Conservation (phyloP, 768 basidiomycete genomes). For the Mycena metata region DNA sequence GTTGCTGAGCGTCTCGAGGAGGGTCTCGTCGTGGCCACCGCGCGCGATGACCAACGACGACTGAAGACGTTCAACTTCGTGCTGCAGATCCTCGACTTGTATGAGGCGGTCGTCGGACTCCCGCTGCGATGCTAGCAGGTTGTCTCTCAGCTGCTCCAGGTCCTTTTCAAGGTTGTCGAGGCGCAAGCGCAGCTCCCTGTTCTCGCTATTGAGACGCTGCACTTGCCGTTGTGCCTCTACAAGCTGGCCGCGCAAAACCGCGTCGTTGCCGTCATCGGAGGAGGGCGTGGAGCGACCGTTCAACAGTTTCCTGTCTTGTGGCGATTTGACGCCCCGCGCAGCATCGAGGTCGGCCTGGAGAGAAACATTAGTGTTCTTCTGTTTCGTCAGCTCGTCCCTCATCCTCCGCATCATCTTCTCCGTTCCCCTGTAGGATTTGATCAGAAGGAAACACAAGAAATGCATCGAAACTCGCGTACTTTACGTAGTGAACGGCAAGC, state of each 20-base stretch:
- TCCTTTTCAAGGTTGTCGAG: slow-evolving; percentile 83
- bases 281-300: slow-evolving; percentile 87
- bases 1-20: slow-evolving; percentile 83
- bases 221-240: slow-evolving; percentile 83
- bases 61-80: slow-evolving; percentile 83
- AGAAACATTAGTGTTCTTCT: slow-evolving; percentile 83
- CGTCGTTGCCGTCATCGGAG: slow-evolving; percentile 77
- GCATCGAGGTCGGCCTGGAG: slow-evolving; percentile 90
- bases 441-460: slow-evolving; percentile 35
- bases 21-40: slow-evolving; percentile 80
- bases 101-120: slow-evolving; percentile 84
- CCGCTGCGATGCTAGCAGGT: slow-evolving; percentile 77
- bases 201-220: slow-evolving; percentile 78
- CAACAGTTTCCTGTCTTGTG: slow-evolving; percentile 55
- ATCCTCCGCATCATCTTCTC: slow-evolving; percentile 98
- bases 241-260: slow-evolving; percentile 75
- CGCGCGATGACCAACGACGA: slow-evolving; percentile 81
- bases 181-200: slow-evolving; percentile 80
- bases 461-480: slow-evolving; percentile 66
- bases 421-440: slow-evolving; percentile 74
- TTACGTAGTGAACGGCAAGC: slow-evolving; percentile 96
- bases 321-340: slow-evolving; percentile 70
- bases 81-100: slow-evolving; percentile 84
- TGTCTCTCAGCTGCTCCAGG: slow-evolving; percentile 77
- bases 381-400: slow-evolving; percentile 94